Percentiles rank a stretch among this genome's conserved stretches.
Evolutionary conservation across 2,329 filamentous ascomycete species (phyloP).

Genomic region (Trichophyton mentagrophytes): DNA sequence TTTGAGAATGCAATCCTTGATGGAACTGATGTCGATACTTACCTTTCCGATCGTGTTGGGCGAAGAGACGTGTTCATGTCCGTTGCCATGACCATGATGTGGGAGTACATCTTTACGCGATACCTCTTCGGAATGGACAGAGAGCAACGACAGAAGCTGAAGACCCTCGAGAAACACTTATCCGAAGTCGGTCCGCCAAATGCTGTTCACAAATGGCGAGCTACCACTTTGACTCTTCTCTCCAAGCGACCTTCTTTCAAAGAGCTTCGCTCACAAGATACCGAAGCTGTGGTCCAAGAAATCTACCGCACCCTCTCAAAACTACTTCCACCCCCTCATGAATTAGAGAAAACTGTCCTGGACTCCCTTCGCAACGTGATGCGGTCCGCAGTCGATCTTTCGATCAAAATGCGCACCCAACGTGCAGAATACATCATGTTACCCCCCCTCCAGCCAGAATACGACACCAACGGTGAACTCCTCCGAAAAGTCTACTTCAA

Average conservation of each 20-base stretch:
- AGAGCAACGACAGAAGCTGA: conserved; percentile 94
- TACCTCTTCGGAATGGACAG: conserved; percentile 98
- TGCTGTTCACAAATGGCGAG: conserved; percentile 95
- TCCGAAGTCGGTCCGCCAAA: conserved; percentile 72
- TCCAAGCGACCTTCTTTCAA: conserved; percentile 68
- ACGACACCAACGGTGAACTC: conserved; percentile 84
- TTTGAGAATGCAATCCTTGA: conserved; percentile 91
- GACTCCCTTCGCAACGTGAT: conserved; percentile 79
- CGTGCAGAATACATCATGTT: conserved; percentile 98
- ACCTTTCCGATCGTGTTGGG: conserved; percentile 74
- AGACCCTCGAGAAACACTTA: conserved; percentile 83
- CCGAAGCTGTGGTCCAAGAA: conserved; percentile 87
- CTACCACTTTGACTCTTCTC: conserved; percentile 82
- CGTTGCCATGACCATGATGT: conserved; percentile 97
- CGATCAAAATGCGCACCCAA: conserved; percentile 94
- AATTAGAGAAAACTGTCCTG: conserved; percentile 68
- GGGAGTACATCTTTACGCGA: conserved; percentile 95
- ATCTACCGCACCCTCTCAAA: conserved; percentile 72
- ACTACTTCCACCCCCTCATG: conserved; percentile 73
- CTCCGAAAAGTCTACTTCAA: conserved; percentile 83
- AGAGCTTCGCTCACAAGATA: conserved; percentile 73
- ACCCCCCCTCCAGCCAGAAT: conserved; percentile 84
- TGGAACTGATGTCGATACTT: conserved; percentile 79
- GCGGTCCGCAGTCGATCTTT: conserved; percentile 74
- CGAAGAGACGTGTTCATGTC: conserved; percentile 96